Evolutionary conservation across 306 rosid species (phyloP).

Genomic region (Castanopsis chinensis): DNA sequence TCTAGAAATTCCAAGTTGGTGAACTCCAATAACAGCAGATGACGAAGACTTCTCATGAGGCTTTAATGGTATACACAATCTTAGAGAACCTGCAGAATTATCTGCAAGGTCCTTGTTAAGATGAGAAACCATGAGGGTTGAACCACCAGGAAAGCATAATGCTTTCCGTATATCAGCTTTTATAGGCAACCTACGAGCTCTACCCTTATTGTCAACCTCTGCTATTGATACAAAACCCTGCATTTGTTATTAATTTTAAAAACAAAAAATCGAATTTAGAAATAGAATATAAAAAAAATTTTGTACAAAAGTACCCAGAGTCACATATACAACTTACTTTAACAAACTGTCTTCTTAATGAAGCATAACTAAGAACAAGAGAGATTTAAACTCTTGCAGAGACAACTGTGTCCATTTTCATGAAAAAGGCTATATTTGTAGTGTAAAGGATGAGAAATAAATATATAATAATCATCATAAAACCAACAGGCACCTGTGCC

Average conservation of each 20-base stretch:
- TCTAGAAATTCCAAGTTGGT: conserved; percentile 24
- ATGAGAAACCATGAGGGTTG: conserved; percentile 83
- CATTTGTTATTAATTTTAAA: neutral
- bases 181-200: conserved; percentile 65
- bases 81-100: conserved; percentile 33
- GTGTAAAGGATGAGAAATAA: neutral
- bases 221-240: conserved; percentile 85
- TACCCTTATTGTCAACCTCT: conserved; percentile 74
- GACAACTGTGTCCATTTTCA: neutral
- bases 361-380: neutral
- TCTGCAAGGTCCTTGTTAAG: conserved; percentile 44
- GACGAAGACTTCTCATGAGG: conserved; percentile 35
- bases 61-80: conserved; percentile 36
- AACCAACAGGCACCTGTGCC: conserved; percentile 1
- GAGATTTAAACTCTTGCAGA: neutral
- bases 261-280: conserved; percentile 11
- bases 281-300: conserved; percentile 8
- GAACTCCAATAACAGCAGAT: conserved; percentile 27
- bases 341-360: neutral
- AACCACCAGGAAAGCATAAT: conserved; percentile 89
- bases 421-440: neutral
- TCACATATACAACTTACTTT: neutral
- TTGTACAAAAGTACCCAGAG: neutral
- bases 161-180: conserved; percentile 74
- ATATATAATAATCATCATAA: conserved; percentile 13